Percentiles rank a stretch among this genome's conserved stretches.
Conservation (phyloP, 2,329 filamentous ascomycete species). For the Periglandula ipomoeae region DNA sequence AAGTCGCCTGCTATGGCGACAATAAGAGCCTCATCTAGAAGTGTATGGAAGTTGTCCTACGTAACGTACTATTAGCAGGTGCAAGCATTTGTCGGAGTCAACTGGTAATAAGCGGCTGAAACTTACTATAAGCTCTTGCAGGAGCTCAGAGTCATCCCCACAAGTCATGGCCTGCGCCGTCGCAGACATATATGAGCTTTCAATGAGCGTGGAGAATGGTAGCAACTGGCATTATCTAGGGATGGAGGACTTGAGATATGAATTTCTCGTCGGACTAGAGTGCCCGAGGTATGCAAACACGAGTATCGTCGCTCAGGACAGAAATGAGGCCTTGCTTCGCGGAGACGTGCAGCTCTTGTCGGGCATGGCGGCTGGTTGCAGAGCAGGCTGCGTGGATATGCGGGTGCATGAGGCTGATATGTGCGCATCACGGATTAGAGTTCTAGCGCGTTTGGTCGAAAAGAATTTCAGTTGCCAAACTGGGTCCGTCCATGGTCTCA, state of each 20-base stretch:
- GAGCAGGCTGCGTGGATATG: neutral
- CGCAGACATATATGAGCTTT: neutral
- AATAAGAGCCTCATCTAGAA: conserved; percentile 69
- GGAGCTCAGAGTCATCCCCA: conserved; percentile 14
- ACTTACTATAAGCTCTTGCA: conserved; percentile 23
- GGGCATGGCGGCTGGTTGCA: neutral
- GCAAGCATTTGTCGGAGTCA: neutral
- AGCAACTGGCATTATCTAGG: neutral
- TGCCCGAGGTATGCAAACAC: neutral
- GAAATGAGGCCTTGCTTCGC: neutral
- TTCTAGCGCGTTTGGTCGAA: neutral
- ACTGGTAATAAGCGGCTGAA: neutral
- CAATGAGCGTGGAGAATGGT: neutral
- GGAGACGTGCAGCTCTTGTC: neutral
- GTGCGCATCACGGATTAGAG: neutral
- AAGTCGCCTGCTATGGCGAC: conserved; percentile 68
- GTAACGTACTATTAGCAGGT: neutral
- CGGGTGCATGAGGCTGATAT: neutral
- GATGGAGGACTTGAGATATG: neutral
- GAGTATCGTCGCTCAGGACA: neutral
- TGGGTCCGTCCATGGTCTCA: neutral
- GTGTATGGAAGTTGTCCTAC: conserved; percentile 62
- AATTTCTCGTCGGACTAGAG: neutral
- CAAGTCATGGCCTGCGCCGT: conserved; percentile 15
- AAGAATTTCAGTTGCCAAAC: neutral